Percentiles rank a stretch among this genome's conserved stretches.
phyloP scores from a whole-genome alignment of 2,329 filamentous ascomycete genomes.

The Fusarium sambucinum region DNA sequence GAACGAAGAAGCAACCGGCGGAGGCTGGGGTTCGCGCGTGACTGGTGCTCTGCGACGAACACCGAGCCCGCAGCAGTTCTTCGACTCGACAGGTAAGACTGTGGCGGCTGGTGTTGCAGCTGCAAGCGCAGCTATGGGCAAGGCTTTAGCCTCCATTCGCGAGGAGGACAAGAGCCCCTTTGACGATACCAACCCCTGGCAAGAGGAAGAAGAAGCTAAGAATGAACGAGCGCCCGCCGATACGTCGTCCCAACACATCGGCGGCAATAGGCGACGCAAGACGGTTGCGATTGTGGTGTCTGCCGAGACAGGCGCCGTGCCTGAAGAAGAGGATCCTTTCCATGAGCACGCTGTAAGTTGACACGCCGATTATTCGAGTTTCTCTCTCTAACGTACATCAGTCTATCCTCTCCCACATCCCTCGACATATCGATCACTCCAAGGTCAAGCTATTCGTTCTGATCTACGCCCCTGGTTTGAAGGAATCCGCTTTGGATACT shows the following conservation, averaged over 20 bases:
- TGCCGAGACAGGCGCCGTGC: constrained; percentile 74
- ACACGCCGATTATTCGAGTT: constrained; percentile 26
- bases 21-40: constrained; percentile 78
- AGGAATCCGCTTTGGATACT: constrained; percentile 70
- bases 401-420: constrained; percentile 91
- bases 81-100: constrained; percentile 84
- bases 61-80: constrained; percentile 88
- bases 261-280: constrained; percentile 70
- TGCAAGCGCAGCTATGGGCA: constrained; percentile 84
- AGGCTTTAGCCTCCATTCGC: constrained; percentile 83
- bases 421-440: constrained; percentile 78
- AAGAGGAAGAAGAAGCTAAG: constrained; percentile 84
- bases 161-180: constrained; percentile 84
- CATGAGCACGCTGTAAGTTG: constrained; percentile 84
- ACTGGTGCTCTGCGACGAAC: constrained; percentile 84
- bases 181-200: constrained; percentile 91
- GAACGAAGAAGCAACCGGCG: constrained; percentile 55
- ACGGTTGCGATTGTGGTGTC: constrained; percentile 91
- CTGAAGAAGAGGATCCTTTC: constrained; percentile 69
- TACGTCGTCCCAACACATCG: constrained; percentile 50
- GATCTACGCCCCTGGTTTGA: constrained; percentile 86
- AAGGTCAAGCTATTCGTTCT: constrained; percentile 85
- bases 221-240: constrained; percentile 56
- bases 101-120: constrained; percentile 86
- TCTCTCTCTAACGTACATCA: constrained; percentile 52